Evolutionary conservation across 164 flowering plant species (phyloP), one percentile per base, ranked within the genome.

Genomic region (Liriodendron chinense): DNA sequence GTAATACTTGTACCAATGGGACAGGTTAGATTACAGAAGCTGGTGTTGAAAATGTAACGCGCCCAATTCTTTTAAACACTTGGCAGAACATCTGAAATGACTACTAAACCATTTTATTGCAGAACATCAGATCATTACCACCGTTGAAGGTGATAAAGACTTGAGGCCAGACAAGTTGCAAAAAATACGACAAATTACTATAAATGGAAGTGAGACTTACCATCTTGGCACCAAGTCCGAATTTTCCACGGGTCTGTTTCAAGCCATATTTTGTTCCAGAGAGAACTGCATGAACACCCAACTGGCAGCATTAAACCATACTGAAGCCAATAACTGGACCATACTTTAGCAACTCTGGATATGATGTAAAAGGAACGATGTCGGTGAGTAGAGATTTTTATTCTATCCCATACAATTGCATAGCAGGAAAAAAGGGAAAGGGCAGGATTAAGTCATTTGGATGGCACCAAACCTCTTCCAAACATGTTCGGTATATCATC

Each of bases 211-310:
- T 23, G 69, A 74, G 69, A 64, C 56, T 76, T 87, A 96, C 99
- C 99, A 96, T 96, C 83, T 96, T 96, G 57, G 99, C 99, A 76
- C 99, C 99, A 72, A 96, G 94, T 70, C 99, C 99, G 86, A 90
- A 96, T 82, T 96, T 96, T 79, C 99, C 99, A 71, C 98, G 93
- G 49, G 99, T 96, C 80, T 96, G 99, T 82, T 91, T 94, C 83
- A 96, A 81, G 50, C 98, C 99, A 85, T 96, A 96, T 81, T 96
- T 96, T 49, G 98, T 96, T 59, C 99, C 99, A 71, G 98, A 96
- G 49, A 96, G 74, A 83, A 94, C 98, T 96, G 91, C 88, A 77
- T 61, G 69, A 22, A 74, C 21, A 71, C 63, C 49, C 34, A 72
- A 53, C 18, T 68, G 53, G 14, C 20, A 69, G 50, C 50, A 16